phyloP scores from a whole-genome alignment of 768 basidiomycete genomes.

The Clitopilus passeckerianus region DNA sequence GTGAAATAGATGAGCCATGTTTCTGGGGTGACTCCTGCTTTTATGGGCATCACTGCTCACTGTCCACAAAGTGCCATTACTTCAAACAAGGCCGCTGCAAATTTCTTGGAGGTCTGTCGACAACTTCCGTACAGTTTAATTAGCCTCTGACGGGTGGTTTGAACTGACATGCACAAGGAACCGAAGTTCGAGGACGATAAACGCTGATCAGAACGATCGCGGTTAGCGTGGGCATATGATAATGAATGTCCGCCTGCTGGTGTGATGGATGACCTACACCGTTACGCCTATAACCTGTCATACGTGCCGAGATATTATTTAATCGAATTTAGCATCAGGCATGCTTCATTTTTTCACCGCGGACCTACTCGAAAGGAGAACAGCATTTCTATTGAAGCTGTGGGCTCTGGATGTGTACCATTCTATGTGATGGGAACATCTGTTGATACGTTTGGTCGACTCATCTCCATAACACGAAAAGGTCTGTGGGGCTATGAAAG shows the following conservation, averaged over 20 bases:
- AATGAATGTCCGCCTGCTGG: background rate
- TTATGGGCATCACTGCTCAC: constrained; percentile 48
- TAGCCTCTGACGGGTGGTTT: constrained; percentile 12
- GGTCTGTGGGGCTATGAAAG: background rate
- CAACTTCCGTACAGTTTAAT: background rate
- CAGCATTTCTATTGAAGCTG: background rate
- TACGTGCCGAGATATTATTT: background rate
- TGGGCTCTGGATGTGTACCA: background rate
- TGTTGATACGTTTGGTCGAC: background rate
- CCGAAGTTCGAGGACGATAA: constrained; percentile 15
- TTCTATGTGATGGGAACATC: background rate
- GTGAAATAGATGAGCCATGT: constrained; percentile 45
- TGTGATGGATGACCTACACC: background rate
- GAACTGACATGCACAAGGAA: constrained; percentile 39
- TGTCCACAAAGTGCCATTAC: constrained; percentile 35
- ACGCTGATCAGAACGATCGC: constrained; percentile 3
- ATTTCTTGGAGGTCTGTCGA: too few species aligned
- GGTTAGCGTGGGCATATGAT: background rate
- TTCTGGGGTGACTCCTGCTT: constrained; percentile 57
- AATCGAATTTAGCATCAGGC: background rate
- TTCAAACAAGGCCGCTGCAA: too few species aligned
- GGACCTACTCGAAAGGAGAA: background rate
- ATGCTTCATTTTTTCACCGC: background rate
- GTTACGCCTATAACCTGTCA: background rate
- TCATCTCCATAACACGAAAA: background rate